Percentiles rank a stretch among this genome's conserved stretches.
These are phyloP conservation scores for Sporothrix sp. DNA, from an alignment of 2,329 filamentous ascomycete genomes.

Conservation along the genomic window DNA sequence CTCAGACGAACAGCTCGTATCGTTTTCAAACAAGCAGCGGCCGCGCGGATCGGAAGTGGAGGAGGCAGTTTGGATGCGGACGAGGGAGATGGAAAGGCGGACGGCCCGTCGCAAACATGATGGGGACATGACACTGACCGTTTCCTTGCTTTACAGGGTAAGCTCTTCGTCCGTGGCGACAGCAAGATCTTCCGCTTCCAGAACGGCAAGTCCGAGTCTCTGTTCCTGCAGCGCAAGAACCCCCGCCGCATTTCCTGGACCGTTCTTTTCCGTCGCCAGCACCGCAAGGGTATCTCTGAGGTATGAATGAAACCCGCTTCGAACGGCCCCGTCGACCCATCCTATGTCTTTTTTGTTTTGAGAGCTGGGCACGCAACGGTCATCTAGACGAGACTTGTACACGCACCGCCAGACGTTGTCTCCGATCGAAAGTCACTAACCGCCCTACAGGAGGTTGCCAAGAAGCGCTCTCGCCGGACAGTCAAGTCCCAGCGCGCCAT, in stretches of 20 bases:
- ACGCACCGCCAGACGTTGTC: too few relatives aligned
- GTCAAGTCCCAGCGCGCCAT: slow-evolving; percentile 99
- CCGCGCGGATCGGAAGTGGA: too few relatives aligned
- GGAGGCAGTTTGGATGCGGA: too few relatives aligned
- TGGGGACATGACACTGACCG: background rate
- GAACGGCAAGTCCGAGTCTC: slow-evolving; percentile 98
- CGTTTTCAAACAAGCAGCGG: too few relatives aligned
- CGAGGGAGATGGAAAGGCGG: background rate
- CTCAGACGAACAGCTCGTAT: background rate
- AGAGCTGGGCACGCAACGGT: too few relatives aligned
- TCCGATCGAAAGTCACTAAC: too few relatives aligned
- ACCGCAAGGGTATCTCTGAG: slow-evolving; percentile 99
- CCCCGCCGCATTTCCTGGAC: slow-evolving; percentile 99
- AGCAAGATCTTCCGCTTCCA: slow-evolving; percentile 99
- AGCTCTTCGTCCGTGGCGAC: slow-evolving; percentile 98
- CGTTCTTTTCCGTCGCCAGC: slow-evolving; percentile 92
- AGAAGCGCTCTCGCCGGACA: slow-evolving; percentile 97
- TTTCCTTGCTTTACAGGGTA: slow-evolving; percentile 55
- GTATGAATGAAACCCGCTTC: slow-evolving; percentile 50
- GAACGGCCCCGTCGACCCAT: too few relatives aligned
- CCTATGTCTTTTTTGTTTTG: too few relatives aligned
- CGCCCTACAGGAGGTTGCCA: slow-evolving; percentile 80
- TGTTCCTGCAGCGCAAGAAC: slow-evolving; percentile 99
- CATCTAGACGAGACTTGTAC: too few relatives aligned
- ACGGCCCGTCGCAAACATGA: background rate